Evolutionary conservation across 495 filamentous ascomycete genomes (phyloP).

Genomic region (Aspergillus ostianus): DNA sequence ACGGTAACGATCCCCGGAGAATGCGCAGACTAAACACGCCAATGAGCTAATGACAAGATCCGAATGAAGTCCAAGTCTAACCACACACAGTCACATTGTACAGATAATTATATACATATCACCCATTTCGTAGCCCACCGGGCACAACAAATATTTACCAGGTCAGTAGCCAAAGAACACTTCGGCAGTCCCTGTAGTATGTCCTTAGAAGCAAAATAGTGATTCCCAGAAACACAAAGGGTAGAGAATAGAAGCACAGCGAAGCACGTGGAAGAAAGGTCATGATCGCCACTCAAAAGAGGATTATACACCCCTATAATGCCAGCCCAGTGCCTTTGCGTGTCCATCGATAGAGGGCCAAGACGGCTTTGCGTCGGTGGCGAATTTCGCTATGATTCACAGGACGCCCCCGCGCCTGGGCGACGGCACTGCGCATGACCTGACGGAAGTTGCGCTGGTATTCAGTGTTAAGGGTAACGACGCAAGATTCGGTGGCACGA

Average conservation of each 20-base stretch:
- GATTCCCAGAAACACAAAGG: background rate
- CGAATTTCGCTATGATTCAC: conserved; percentile 77
- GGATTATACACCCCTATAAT: conserved; percentile 41
- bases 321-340: conserved; percentile 75
- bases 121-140: background rate
- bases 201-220: background rate
- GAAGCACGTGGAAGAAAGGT: too few relatives aligned
- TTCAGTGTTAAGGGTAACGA: conserved; percentile 80
- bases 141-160: background rate
- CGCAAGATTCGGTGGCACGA: conserved; percentile 79
- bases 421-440: conserved; percentile 79
- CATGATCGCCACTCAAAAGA: background rate
- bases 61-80: background rate
- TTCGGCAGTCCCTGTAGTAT: background rate
- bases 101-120: background rate
- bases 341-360: conserved; percentile 77
- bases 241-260: background rate
- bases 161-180: background rate
- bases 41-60: too few relatives aligned
- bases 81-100: background rate
- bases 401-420: conserved; percentile 70
- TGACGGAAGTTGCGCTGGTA: conserved; percentile 84
- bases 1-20: too few relatives aligned
- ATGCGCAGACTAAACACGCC: too few relatives aligned
- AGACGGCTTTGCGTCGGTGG: conserved; percentile 66